phyloP scores from a whole-genome alignment of 768 basidiomycete genomes.

The Lentinula guzmanii region DNA sequence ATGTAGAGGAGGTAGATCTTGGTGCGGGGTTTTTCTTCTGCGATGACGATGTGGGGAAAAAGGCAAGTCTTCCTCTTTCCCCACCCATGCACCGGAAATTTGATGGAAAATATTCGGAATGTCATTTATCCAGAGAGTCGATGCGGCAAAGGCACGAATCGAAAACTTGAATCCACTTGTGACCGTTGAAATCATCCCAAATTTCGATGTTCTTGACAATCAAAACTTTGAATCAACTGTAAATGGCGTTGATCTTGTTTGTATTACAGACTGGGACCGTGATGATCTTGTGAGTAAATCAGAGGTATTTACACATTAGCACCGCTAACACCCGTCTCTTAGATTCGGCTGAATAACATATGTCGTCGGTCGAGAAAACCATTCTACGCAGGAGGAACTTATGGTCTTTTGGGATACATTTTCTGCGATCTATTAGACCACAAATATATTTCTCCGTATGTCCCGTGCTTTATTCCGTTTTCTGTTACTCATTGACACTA shows the following conservation, averaged over 20 bases:
- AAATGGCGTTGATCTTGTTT: conserved; percentile 74
- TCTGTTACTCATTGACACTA: conserved; percentile 19
- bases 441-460: conserved; percentile 82
- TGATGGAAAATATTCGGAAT: conserved; percentile 32
- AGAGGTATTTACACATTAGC: conserved; percentile 7
- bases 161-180: conserved; percentile 93
- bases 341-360: conserved; percentile 78
- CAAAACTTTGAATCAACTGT: conserved; percentile 55
- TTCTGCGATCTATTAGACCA: conserved; percentile 90
- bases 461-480: conserved; percentile 7
- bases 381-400: conserved; percentile 90
- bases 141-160: conserved; percentile 79
- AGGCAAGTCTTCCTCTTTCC: conserved; percentile 43
- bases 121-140: conserved; percentile 58
- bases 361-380: conserved; percentile 71
- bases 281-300: conserved; percentile 57
- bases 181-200: conserved; percentile 61
- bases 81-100: conserved; percentile 24
- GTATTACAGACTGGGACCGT: conserved; percentile 74
- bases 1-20: conserved; percentile 79
- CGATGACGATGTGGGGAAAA: conserved; percentile 87
- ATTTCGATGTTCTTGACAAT: conserved; percentile 38
- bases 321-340: conserved; percentile 8
- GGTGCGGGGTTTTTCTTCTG: conserved; percentile 92
- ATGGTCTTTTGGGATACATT: conserved; percentile 88